Evolutionary conservation across 495 filamentous ascomycete species (phyloP).

Genomic region (Neurospora sp.): DNA sequence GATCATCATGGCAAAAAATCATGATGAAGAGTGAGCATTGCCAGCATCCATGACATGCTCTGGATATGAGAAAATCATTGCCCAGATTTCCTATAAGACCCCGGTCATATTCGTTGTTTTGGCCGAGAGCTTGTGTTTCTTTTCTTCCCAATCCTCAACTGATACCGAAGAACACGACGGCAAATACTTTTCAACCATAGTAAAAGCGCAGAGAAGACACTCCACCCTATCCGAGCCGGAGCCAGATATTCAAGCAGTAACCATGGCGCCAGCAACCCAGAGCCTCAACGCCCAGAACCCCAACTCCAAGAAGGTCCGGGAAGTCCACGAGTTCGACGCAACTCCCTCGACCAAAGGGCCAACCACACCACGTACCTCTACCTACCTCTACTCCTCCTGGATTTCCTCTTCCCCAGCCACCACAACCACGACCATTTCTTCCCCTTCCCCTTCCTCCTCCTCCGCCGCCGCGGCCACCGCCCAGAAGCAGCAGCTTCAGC

Average conservation of each 20-base stretch:
- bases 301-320: neutral
- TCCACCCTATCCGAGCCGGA: no score
- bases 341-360: neutral
- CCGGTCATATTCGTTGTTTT: neutral
- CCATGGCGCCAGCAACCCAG: neutral
- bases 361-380: neutral
- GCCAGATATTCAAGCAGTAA: neutral
- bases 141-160: neutral
- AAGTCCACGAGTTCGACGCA: neutral
- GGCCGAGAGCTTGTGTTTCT: no score
- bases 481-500: neutral
- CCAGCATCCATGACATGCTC: neutral
- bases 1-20: neutral
- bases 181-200: no score
- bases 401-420: neutral
- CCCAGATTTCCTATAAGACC: fast-evolving
- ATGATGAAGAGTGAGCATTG: neutral
- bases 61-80: neutral
- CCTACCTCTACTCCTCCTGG: neutral
- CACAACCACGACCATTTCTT: neutral
- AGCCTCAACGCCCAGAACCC: neutral
- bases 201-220: no score
- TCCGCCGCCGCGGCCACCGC: neutral
- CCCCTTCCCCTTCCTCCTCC: neutral
- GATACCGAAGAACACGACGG: neutral